Percentiles rank a stretch among this genome's conserved stretches.
phyloP scores from a whole-genome alignment of 108 stramenopile genomes.

The Pseudonitzschia multistriata region DNA sequence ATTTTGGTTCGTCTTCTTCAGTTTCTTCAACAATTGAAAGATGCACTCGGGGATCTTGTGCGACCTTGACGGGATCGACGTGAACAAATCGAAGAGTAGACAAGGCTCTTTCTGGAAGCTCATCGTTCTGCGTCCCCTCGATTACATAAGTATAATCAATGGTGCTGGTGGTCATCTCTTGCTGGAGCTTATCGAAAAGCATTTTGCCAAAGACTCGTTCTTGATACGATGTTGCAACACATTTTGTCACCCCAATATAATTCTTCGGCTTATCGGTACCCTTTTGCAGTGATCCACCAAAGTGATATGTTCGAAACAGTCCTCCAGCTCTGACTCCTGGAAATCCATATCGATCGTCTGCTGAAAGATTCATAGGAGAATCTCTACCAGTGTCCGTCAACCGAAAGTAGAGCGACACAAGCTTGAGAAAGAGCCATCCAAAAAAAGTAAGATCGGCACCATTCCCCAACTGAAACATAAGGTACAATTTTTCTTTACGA shows the following conservation, averaged over 20 bases:
- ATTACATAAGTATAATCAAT: slow-evolving; percentile 48
- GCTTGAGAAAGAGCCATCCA: slow-evolving; percentile 31
- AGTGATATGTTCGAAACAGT: slow-evolving; percentile 41
- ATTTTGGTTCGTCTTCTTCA: neutral
- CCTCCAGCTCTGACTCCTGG: slow-evolving; percentile 37
- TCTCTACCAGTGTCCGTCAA: slow-evolving; percentile 22
- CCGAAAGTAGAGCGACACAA: slow-evolving; percentile 23
- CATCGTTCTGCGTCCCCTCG: slow-evolving; percentile 40
- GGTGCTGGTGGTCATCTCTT: slow-evolving; percentile 7
- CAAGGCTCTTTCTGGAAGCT: slow-evolving; percentile 50
- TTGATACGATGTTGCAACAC: slow-evolving; percentile 1
- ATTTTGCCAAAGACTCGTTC: slow-evolving; percentile 14
- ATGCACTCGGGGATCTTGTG: slow-evolving; percentile 9
- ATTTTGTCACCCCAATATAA: slow-evolving; percentile 43
- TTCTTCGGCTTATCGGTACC: slow-evolving; percentile 44
- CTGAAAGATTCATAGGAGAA: slow-evolving; percentile 30
- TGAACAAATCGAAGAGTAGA: slow-evolving; percentile 45
- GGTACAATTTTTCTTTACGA: slow-evolving; percentile 45
- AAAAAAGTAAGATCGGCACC: slow-evolving; percentile 24
- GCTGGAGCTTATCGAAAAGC: slow-evolving; percentile 15
- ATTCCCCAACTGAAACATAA: slow-evolving; percentile 54
- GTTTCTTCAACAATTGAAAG: neutral
- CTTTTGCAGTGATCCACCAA: slow-evolving; percentile 46
- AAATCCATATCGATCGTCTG: slow-evolving; percentile 33
- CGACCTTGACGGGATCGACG: slow-evolving; percentile 22